Base-by-base conservation (phyloP, 345 rosid genomes). In the Populus euphratica region DNA sequence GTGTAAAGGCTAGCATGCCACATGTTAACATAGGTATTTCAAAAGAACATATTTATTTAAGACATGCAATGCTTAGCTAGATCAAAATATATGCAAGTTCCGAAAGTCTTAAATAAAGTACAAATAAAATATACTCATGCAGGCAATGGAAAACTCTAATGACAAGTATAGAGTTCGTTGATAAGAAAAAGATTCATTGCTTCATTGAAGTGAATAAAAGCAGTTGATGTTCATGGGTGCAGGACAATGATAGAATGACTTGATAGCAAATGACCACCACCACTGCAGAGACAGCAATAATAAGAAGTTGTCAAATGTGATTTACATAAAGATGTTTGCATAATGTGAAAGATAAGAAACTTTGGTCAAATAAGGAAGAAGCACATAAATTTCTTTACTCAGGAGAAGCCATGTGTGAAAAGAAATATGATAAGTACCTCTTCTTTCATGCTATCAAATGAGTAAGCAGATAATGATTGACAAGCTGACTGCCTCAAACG, bases 401-500 rank as follows among this genome's bases (percentile, higher is more conserved):
- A 4, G 71, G 43, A 36, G 54, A 56, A 68, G 10, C 17, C 13
- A 52, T 7, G 17, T 43, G 27, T 73, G 49, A 36, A 73, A 18
- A 54, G 29, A 73, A 29, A 47, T 36, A 80, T 43, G 75, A 38
- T 56, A 74, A 47, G 52, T 77, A 86, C 87, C 78, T 29, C 78
- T 38, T 61, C 68, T 82, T 73, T 78, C 61, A 56, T 54, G 76
- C 39, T 76, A 41, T 78, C 76, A 12, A 82, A 72, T 54, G 80
- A 62, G 76, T 54, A 80, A 70, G 75, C 79, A 79, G 89, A 78
- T 73, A 87, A 84, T 64, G 89, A 77, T 75, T 85, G 86, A 70
- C 90, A 83, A 80, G 91, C 75, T 17, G 89, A 85, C 63, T 87
- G 94, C 81, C 87, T 84, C 78, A 90, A 73, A 74, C 83, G 91